A percentile compares a stretch with the other conserved stretches of the same genome.
Conservation (phyloP, 495 filamentous ascomycete species). For the Cercophora sp. region DNA sequence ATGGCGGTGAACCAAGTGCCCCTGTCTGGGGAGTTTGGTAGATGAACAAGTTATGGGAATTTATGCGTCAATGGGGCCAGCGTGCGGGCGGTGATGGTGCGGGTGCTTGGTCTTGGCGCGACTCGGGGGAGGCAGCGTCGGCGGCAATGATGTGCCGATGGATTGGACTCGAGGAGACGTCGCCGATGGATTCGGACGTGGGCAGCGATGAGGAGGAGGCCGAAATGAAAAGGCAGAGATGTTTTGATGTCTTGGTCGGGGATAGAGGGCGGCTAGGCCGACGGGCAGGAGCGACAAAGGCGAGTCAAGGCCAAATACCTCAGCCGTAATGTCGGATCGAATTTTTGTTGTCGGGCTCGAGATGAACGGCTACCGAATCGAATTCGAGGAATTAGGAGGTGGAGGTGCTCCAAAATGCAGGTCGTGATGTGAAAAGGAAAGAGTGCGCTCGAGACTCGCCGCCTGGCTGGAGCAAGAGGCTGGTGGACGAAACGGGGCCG, state of each 20-base stretch:
- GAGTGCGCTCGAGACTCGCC: slow-evolving; percentile 19
- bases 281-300: slow-evolving; percentile 1
- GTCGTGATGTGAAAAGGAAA: slow-evolving; percentile 9
- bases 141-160: neutral
- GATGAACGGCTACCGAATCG: neutral
- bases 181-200: no score
- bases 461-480: slow-evolving; percentile 30
- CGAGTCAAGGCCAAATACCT: slow-evolving; percentile 31
- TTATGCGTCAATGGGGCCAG: slow-evolving; percentile 23
- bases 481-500: slow-evolving; percentile 21
- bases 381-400: neutral
- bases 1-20: slow-evolving; percentile 8
- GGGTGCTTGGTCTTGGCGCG: slow-evolving; percentile 10
- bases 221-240: neutral
- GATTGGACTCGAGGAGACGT: neutral
- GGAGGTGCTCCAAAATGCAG: slow-evolving; percentile 2
- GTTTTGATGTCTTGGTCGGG: neutral
- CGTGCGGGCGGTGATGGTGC: neutral
- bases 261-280: slow-evolving; percentile 13
- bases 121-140: neutral
- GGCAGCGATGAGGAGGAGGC: neutral
- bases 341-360: slow-evolving; percentile 4
- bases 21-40: slow-evolving; percentile 19
- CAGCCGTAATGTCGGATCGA: slow-evolving; percentile 23
- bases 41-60: slow-evolving; percentile 24